Conservation (phyloP, 2,329 filamentous ascomycete genomes). For the Chalaropsis thielavioides region DNA sequence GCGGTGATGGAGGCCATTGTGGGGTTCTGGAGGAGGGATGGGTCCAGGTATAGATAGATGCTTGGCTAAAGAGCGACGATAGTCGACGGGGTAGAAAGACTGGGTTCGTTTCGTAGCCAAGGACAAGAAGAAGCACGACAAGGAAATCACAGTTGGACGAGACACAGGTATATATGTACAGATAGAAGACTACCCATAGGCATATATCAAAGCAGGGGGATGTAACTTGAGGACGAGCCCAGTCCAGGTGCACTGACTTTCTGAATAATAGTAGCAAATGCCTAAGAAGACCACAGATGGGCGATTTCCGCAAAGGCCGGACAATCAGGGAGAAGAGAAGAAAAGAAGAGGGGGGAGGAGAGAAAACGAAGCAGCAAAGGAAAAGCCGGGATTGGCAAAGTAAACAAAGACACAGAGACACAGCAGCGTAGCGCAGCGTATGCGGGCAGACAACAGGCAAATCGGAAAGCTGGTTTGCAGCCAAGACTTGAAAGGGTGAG, state of each 20-base stretch:
- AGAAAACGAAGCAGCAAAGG: not conserved
- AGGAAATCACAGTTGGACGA: not conserved
- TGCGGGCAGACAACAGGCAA: no score
- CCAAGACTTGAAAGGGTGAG: not conserved
- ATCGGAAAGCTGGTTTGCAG: not conserved
- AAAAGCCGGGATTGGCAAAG: not conserved
- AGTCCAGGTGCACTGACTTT: not conserved
- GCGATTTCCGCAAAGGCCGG: not conserved
- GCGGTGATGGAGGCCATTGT: slow-evolving; percentile 8
- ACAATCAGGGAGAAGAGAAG: not conserved
- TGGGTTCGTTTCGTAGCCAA: not conserved
- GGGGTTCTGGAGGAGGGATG: not conserved
- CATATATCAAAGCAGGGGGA: not conserved
- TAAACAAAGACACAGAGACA: not conserved
- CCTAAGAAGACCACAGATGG: not conserved
- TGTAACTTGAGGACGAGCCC: not conserved
- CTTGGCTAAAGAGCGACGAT: no score
- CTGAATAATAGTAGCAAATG: not conserved
- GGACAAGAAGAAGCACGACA: not conserved
- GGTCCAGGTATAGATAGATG: no score
- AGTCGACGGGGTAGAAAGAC: not conserved
- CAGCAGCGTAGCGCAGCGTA: not conserved
- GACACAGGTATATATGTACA: not conserved
- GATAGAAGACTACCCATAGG: not conserved
- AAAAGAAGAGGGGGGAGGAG: not conserved